Percentiles rank a stretch among this genome's conserved stretches.
These are phyloP conservation scores for Quercus robur DNA, from an alignment of 306 rosid genomes.

Conservation along the genomic window DNA sequence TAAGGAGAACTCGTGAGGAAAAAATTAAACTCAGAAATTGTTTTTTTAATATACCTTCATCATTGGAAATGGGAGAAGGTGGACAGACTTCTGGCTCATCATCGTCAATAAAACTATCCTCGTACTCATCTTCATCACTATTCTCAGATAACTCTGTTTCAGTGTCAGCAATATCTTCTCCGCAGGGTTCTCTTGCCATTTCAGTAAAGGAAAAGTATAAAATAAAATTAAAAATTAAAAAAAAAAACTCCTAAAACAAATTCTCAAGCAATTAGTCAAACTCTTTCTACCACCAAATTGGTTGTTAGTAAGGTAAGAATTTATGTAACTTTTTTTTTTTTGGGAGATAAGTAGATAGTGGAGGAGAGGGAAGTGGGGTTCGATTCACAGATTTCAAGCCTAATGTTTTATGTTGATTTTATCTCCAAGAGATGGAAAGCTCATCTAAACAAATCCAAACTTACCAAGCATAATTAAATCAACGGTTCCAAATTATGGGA, in stretches of 20 bases:
- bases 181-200: constrained; percentile 68
- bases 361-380: too few relatives aligned
- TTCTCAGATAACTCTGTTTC: constrained; percentile 59
- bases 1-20: not conserved
- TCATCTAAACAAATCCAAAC: not conserved
- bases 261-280: not conserved
- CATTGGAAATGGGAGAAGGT: constrained; percentile 40
- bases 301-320: not conserved
- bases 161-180: constrained; percentile 82
- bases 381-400: not conserved
- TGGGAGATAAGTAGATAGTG: too few relatives aligned
- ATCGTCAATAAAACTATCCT: constrained; percentile 76
- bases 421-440: not conserved
- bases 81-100: constrained; percentile 39
- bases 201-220: constrained; percentile 35
- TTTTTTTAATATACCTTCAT: constrained; percentile 36
- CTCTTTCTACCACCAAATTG: not conserved
- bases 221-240: too few relatives aligned
- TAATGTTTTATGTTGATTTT: not conserved
- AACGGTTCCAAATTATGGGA: not conserved
- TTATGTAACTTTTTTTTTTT: too few relatives aligned
- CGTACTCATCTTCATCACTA: constrained; percentile 66
- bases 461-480: not conserved
- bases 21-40: not conserved
- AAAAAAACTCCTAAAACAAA: not conserved